These are phyloP conservation scores for Neurospora tetrasperma DNA, from an alignment of 495 filamentous ascomycete species.

Conservation along the genomic window DNA sequence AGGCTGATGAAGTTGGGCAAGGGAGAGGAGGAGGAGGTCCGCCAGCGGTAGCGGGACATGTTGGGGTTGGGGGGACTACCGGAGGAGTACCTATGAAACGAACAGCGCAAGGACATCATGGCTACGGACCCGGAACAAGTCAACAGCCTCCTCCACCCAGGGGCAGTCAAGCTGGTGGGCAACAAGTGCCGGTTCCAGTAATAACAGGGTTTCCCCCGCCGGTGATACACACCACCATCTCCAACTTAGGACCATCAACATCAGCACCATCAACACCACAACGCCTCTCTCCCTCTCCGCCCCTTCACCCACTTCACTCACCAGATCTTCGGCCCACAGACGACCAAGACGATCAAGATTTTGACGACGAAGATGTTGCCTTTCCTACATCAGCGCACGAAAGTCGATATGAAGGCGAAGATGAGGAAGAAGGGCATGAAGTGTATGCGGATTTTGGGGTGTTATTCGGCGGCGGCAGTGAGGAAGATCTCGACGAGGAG, in stretches of 20 bases:
- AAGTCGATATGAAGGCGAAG: conserved; percentile 30
- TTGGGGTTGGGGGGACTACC: too few species aligned
- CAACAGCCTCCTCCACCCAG: background rate
- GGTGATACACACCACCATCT: background rate
- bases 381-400: conserved; percentile 36
- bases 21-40: too few species aligned
- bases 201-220: background rate
- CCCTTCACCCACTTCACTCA: conserved; percentile 14
- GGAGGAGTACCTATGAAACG: background rate
- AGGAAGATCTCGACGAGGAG: conserved; percentile 10
- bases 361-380: conserved; percentile 26
- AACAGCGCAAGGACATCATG: background rate
- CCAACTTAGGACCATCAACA: background rate
- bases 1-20: too few species aligned
- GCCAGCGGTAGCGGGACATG: too few species aligned
- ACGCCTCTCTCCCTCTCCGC: conserved; percentile 13
- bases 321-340: conserved; percentile 16
- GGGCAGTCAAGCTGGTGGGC: background rate
- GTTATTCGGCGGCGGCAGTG: conserved; percentile 27
- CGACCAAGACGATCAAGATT: conserved; percentile 6
- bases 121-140: background rate
- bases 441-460: conserved; percentile 41
- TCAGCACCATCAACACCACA: background rate
- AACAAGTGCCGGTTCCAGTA: background rate
- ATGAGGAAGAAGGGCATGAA: conserved; percentile 28